Conservation (phyloP, 768 basidiomycete species). For the Russula foetens region DNA sequence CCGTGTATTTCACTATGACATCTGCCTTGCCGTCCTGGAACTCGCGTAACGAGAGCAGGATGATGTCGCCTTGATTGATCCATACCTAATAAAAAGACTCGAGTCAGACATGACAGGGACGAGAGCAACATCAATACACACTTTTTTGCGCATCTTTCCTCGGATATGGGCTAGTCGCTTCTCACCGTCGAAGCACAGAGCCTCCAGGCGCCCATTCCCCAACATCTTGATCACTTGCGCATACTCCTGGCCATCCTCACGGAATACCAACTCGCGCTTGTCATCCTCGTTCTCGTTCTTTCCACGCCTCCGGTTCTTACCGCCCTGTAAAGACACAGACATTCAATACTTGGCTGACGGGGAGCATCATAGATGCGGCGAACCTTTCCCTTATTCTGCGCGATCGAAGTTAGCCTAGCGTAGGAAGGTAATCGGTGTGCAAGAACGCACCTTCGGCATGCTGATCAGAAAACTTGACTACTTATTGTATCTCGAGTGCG, state of each 20-base stretch:
- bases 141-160: conserved; percentile 99
- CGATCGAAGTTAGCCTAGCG: not conserved
- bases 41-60: conserved; percentile 89
- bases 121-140: conserved; percentile 27
- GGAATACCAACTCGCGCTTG: conserved; percentile 97
- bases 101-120: not conserved
- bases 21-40: conserved; percentile 99
- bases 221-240: conserved; percentile 99
- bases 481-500: not conserved
- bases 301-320: conserved; percentile 98
- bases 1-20: conserved; percentile 98
- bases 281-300: conserved; percentile 99
- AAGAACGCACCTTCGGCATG: conserved; percentile 17
- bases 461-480: not conserved
- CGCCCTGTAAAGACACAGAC: conserved; percentile 53
- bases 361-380: not conserved
- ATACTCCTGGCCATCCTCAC: conserved; percentile 98
- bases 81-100: conserved; percentile 59
- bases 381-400: conserved; percentile 75
- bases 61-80: conserved; percentile 98
- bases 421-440: not conserved
- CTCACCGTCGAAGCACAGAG: conserved; percentile 96
- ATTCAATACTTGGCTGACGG: conserved; percentile 1
- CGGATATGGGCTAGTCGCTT: conserved; percentile 96
- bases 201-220: conserved; percentile 94